Conservation (phyloP, 2,329 filamentous ascomycete genomes). For the Aspergillus luchuensis region DNA sequence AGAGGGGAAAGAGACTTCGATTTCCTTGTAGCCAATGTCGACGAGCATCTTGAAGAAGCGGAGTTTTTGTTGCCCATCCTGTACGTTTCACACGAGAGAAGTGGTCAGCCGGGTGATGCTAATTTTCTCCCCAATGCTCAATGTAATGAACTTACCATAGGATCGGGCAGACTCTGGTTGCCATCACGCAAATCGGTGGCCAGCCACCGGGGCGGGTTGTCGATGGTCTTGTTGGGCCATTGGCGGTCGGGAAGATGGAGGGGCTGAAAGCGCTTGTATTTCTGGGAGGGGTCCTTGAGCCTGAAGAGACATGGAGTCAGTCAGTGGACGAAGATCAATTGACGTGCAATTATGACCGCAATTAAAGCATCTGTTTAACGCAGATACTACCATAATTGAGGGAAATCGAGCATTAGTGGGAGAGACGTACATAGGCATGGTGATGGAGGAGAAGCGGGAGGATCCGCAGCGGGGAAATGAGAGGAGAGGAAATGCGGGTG, state of each 20-base stretch:
- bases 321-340: conserved; percentile 11
- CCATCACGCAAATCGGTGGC: conserved; percentile 87
- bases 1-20: conserved; percentile 93
- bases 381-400: no score
- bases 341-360: no score
- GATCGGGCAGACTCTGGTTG: conserved; percentile 89
- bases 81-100: neutral
- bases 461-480: conserved; percentile 16
- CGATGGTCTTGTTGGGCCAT: conserved; percentile 82
- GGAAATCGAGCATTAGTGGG: neutral
- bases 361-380: no score
- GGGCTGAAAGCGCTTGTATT: conserved; percentile 51
- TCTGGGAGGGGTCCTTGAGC: conserved; percentile 53
- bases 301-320: conserved; percentile 24
- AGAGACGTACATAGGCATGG: conserved; percentile 42
- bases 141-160: conserved; percentile 67
- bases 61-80: conserved; percentile 96
- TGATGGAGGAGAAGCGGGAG: conserved; percentile 20
- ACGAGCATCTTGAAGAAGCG: conserved; percentile 92
- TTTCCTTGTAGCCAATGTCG: conserved; percentile 94
- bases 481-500: conserved; percentile 3
- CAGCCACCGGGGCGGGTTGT: conserved; percentile 88
- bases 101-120: neutral
- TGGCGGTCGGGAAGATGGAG: conserved; percentile 54
- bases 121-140: neutral